These are phyloP conservation scores for Tetraselmis striata DNA, from an alignment of 139 green algal species.

Conservation along the genomic window DNA sequence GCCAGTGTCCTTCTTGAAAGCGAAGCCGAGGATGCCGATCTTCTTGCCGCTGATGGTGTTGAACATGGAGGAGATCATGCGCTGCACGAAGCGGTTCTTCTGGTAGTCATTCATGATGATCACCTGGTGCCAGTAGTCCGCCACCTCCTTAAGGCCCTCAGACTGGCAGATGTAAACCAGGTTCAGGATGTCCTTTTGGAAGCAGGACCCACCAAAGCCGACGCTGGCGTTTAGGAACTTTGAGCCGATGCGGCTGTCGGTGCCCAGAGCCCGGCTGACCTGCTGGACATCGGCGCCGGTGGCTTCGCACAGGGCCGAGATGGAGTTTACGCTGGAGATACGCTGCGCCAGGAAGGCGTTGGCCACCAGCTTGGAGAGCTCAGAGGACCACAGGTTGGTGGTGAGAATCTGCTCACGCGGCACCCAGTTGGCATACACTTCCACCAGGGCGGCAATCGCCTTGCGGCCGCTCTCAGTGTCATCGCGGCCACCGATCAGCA, in stretches of 20 bases:
- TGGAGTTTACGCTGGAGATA: constrained; percentile 58
- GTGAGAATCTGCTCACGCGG: constrained; percentile 42
- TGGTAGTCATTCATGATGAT: constrained; percentile 58
- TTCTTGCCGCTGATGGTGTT: constrained; percentile 55
- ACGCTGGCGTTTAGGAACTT: constrained; percentile 52
- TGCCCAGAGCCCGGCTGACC: constrained; percentile 28
- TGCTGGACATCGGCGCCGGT: constrained; percentile 6
- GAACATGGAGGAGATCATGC: constrained; percentile 47
- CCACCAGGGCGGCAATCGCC: not conserved
- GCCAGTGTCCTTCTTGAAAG: constrained; percentile 52
- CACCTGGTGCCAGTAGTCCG: constrained; percentile 45
- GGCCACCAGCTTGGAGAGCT: constrained; percentile 53
- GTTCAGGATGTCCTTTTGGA: constrained; percentile 67
- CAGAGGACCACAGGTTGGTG: constrained; percentile 44
- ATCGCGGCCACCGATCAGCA: constrained; percentile 20
- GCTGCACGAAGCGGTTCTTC: constrained; percentile 45
- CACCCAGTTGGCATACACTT: constrained; percentile 45
- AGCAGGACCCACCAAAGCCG: constrained; percentile 58
- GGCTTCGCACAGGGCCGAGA: constrained; percentile 51
- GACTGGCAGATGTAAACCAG: constrained; percentile 40
- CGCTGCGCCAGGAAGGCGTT: constrained; percentile 50
- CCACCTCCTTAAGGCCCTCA: constrained; percentile 44
- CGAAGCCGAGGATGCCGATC: constrained; percentile 51
- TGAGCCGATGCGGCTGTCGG: constrained; percentile 41
- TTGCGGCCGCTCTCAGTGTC: constrained; percentile 24